These are phyloP conservation scores for Aaosphaeria pasadenensis DNA, from an alignment of 2,329 filamentous ascomycete species.

Conservation along the genomic window DNA sequence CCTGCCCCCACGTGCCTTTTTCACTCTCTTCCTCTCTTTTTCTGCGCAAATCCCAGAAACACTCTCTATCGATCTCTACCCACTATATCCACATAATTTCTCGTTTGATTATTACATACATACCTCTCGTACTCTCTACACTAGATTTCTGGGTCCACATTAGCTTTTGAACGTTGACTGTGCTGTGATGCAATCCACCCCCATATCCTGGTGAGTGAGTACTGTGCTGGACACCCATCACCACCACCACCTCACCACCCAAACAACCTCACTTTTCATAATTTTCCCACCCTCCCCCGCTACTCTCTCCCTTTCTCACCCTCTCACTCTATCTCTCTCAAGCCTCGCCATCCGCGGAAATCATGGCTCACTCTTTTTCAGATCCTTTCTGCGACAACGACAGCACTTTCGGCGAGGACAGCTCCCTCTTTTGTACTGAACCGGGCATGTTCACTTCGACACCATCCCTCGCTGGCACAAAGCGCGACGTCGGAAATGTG, in stretches of 20 bases:
- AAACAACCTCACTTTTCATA: neutral
- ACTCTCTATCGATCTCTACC: too few species aligned
- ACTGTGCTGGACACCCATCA: constrained; percentile 7
- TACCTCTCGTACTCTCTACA: too few species aligned
- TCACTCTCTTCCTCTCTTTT: too few species aligned
- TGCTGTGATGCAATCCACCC: too few species aligned
- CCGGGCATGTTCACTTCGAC: constrained; percentile 24
- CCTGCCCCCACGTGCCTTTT: too few species aligned
- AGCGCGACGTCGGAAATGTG: constrained; percentile 25
- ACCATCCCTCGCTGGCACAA: constrained; percentile 27
- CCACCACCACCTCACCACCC: too few species aligned
- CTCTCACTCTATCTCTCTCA: neutral
- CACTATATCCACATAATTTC: too few species aligned
- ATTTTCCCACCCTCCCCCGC: neutral
- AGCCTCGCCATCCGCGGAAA: neutral
- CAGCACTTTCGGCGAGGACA: constrained; percentile 30
- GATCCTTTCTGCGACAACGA: constrained; percentile 25
- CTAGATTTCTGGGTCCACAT: too few species aligned
- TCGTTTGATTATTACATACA: too few species aligned
- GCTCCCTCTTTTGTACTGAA: constrained; percentile 15
- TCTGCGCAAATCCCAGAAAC: too few species aligned
- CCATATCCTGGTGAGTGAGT: neutral
- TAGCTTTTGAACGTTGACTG: too few species aligned
- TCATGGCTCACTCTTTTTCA: constrained; percentile 27
- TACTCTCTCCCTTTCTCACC: neutral